Evolutionary conservation across 345 rosid species (phyloP).

Genomic region (Eucalyptus coolabah): DNA sequence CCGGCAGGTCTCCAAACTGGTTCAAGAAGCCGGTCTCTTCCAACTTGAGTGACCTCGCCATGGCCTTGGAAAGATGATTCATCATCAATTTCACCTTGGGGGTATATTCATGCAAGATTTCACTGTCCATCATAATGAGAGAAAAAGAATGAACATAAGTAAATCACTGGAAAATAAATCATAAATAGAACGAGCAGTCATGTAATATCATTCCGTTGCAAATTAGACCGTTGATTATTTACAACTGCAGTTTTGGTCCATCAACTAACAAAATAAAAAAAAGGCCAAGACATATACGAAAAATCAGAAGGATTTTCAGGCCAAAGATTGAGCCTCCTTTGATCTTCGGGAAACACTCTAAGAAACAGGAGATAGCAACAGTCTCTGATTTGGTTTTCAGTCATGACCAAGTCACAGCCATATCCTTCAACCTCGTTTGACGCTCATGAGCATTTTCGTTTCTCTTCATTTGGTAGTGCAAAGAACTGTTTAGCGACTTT

Average conservation of each 20-base stretch:
- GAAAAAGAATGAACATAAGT: not conserved
- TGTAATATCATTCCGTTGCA: not conserved
- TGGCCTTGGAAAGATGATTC: slow-evolving; percentile 24
- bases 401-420: slow-evolving; percentile 26
- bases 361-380: slow-evolving; percentile 36
- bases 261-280: not conserved
- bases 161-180: not conserved
- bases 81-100: slow-evolving; percentile 5
- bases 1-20: slow-evolving; percentile 17
- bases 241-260: not conserved
- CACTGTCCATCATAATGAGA: slow-evolving; percentile 1
- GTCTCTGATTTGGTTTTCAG: slow-evolving; percentile 25
- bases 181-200: not conserved
- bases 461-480: slow-evolving; percentile 27
- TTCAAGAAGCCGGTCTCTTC: slow-evolving; percentile 25
- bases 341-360: slow-evolving; percentile 21
- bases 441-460: slow-evolving; percentile 15
- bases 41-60: slow-evolving; percentile 20
- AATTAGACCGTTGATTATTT: not conserved
- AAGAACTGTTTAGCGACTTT: slow-evolving; percentile 19
- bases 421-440: slow-evolving; percentile 26
- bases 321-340: slow-evolving; percentile 27
- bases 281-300: slow-evolving; percentile 1
- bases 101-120: slow-evolving; percentile 11
- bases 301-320: slow-evolving; percentile 31